Evolutionary conservation across 495 filamentous ascomycete genomes (phyloP).

Genomic region (Lasiosphaeriaceae sp.): DNA sequence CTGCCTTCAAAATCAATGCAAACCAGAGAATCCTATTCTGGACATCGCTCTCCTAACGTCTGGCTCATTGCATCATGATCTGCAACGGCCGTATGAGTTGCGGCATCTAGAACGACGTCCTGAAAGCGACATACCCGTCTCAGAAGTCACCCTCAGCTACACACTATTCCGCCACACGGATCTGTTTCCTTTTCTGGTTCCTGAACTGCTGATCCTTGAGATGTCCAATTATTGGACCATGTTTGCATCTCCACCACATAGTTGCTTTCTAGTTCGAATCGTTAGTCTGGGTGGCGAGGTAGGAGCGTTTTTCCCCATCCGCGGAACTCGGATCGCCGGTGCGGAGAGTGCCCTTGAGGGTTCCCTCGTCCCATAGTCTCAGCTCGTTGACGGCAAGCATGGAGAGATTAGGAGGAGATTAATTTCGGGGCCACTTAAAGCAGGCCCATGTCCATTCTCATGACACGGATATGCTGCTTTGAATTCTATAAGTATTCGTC

Average conservation of each 20-base stretch:
- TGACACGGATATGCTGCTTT: not conserved
- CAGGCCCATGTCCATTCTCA: not conserved
- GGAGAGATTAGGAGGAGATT: not conserved
- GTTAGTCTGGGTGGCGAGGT: no score
- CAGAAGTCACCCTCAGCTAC: not conserved
- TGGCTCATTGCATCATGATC: not conserved
- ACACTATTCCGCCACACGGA: not conserved
- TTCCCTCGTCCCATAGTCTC: no score
- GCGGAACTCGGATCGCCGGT: no score
- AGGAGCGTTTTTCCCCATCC: no score
- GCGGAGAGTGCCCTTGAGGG: no score
- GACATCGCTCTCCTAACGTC: no score
- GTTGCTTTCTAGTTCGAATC: no score
- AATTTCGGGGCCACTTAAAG: not conserved
- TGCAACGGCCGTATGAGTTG: not conserved
- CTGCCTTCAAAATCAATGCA: no score
- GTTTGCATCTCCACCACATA: no score
- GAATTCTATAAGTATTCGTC: not conserved
- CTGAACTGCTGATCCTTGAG: not conserved
- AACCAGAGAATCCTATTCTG: no score
- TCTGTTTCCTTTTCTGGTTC: not conserved
- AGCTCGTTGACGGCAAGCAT: no score
- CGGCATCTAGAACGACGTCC: not conserved
- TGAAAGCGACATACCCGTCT: no score
- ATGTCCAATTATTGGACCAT: not conserved